Base-by-base conservation (phyloP, 371 early-diverging fungal species). In the Actinomucor elegans region DNA sequence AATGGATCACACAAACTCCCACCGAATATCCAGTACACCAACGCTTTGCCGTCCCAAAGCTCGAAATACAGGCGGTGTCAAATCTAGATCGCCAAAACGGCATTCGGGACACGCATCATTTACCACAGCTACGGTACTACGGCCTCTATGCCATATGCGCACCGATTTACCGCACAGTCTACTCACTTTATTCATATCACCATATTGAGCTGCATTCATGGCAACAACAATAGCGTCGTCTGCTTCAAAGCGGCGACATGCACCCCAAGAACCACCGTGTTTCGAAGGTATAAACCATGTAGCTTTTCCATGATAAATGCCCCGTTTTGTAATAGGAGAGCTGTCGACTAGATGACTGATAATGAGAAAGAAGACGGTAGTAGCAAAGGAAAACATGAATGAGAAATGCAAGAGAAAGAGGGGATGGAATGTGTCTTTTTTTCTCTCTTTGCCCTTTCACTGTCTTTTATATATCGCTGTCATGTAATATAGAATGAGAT, bases 31-130 rank as follows among this genome's bases (percentile, higher is more conserved):
- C 15, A 68, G 9, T 28, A 60, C 46, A 41, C 73, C 73, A 28
- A 37, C 55, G 33, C 47, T 27, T 3, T 64, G 45, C 28, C 52
- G 28, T 11, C 35, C 65, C 2, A 71, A 41, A 31, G 52, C 42
- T 8, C 68, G 23, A 58, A 84, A 86, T 35, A 80, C 83, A 7
- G 73, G 47, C 17, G 79, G 57, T 27, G 63, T 63, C 20, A 63
- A 36, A 24, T 63, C 63, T 5, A 63, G 50, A 49, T 48, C 49
- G 28, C 63, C 63, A 15, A 28, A 27, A 0, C 24, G 18, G 17
- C 63, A 63, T 2, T 27, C 49, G 17, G 63, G 57, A 34, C 63
- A 63, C 12, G 54, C 57, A 44, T 63, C 63, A 14, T 31, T 43
- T 5, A 63, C 40, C 1, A 10, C 48, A 14, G 63, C 63, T 26